Evolutionary conservation across 2,329 filamentous ascomycete genomes (phyloP), one percentile per base, ranked within the genome.

Genomic region (Chaetomiaceae sp.): DNA sequence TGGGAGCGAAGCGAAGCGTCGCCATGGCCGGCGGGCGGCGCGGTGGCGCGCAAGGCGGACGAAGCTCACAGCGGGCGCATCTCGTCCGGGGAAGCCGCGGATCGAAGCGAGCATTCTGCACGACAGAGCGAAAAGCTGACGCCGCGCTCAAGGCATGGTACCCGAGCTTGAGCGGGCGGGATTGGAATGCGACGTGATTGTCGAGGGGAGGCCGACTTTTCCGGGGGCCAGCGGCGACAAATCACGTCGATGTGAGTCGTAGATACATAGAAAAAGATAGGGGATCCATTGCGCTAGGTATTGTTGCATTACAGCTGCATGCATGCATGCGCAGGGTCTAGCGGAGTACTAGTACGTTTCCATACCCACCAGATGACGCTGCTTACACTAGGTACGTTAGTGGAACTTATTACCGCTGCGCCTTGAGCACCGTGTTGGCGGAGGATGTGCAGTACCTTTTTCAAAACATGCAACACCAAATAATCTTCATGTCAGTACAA

Each of bases 41-140:
- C 69, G 68, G 56, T 72, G 70, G 57, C 63, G 76, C 62, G 68
- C 75, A 50, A 78, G 66, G 52, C 71, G 73, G 54, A 74, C 64
- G 62, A 78, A 74, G 53, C 65, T 47, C 62, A 54, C 71, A 39
- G 47, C 51, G 27, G 42, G 45, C 48, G 47, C 55, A 51, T 53
- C 50, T 54, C 50, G 33, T 48, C 49, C 50, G 38, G 49, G 48
- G 19, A 52, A 67, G 51, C 67, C 62, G 52, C 60, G 60, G 47
- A 62, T 58, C 54, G 64, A 60, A 55, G 59, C 60, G 50, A 71
- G 61, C 69, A 72, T 72, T 53, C 60, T 65, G 62, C 54, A 55
- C 33, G 18, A 20, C 45, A 14, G 26, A 37, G 26, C 22, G 20
- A 24, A 29, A 38, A n/a, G 19, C 18, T 22, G 12, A 24, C 18